Base-by-base conservation (phyloP, 176 grass and related monocot genomes). In the Oryza nivara region DNA sequence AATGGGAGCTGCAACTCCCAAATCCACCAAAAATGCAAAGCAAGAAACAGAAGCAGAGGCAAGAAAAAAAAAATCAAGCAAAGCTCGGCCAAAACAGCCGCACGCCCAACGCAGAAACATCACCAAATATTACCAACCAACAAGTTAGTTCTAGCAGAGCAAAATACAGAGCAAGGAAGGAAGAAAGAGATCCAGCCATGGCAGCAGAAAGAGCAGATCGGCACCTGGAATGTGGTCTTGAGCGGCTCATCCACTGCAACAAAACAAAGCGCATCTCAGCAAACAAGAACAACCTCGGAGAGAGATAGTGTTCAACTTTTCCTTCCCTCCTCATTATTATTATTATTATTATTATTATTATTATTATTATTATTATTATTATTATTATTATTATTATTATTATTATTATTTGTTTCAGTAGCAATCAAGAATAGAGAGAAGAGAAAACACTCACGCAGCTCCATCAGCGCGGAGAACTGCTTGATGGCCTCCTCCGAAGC, bases 221-320 rank as follows among this genome's bases (percentile, higher is more conserved):
- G 70, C 67, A 98, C 96, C 96, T 98, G 89, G 83, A 98, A 95
- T 88, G 96, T 89, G 64, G 46, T 83, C 91, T 90, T 98, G 72
- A 93, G 83, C 47, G 93, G 74, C 77, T 90, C 91, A 16, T 95
- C 89, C 87, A 93, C 96, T 98, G 91, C 83, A 83, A 23, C 47
- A n/a, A 58, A 84, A 89, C 1, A 48, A 83, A 80, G 86, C 35
- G 16, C 78, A 81, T 75, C 70, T 82, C 36, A 88, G 65, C 45
- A 74, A 78, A 73, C 63, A 89, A 54, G 71, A 90, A 80, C 41
- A 90, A 70, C 41, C 11, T 13, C 20, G 28, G 74, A 72, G 13
- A 65, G 64, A 70, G 10, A 44, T 0, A 36, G 35, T 44, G 43
- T 44, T 44, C 43, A 9, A 9, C 9, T 44, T 49, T 49, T 49